Percentiles rank a stretch among this genome's conserved stretches.
These are phyloP conservation scores for Ascodesmis nigricans DNA, from an alignment of 495 filamentous ascomycete genomes.

Conservation along the genomic window DNA sequence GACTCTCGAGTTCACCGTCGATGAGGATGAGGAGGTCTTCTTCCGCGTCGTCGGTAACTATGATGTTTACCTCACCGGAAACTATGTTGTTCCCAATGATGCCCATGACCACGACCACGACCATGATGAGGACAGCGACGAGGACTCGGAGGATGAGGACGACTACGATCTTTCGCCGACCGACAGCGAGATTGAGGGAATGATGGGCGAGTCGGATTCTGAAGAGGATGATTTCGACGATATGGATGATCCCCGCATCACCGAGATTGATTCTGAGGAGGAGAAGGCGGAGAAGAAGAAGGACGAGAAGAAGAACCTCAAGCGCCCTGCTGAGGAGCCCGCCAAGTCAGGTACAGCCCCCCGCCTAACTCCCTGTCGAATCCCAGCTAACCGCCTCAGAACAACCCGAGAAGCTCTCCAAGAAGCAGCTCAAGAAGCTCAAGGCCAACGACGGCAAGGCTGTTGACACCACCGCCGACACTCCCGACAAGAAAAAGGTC, in stretches of 20 bases:
- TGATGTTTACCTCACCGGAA: conserved; percentile 76
- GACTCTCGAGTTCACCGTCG: conserved; percentile 73
- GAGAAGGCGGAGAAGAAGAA: conserved; percentile 36
- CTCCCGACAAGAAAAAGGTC: conserved; percentile 45
- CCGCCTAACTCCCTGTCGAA: background rate
- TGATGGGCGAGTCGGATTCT: conserved; percentile 38
- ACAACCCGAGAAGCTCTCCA: conserved; percentile 40
- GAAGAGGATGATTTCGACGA: conserved; percentile 70
- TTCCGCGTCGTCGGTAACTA: conserved; percentile 85
- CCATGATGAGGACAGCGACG: conserved; percentile 42
- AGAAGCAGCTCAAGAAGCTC: conserved; percentile 96
- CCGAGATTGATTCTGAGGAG: conserved; percentile 67
- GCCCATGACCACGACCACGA: conserved; percentile 31
- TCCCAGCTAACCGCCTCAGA: background rate
- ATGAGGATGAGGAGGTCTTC: conserved; percentile 65
- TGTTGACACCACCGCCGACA: conserved; percentile 32
- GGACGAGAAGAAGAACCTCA: conserved; percentile 28
- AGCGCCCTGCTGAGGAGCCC: conserved; percentile 25
- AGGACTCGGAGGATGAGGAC: conserved; percentile 29
- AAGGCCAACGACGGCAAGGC: conserved; percentile 94
- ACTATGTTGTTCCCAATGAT: conserved; percentile 54
- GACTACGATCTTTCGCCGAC: conserved; percentile 68
- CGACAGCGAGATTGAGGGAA: conserved; percentile 43
- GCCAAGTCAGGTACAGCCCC: conserved; percentile 13
- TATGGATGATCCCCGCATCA: conserved; percentile 56